Percentiles rank a stretch among this genome's conserved stretches.
Conservation (phyloP, 179 eudicot genomes). For the Drosera spatulata region DNA sequence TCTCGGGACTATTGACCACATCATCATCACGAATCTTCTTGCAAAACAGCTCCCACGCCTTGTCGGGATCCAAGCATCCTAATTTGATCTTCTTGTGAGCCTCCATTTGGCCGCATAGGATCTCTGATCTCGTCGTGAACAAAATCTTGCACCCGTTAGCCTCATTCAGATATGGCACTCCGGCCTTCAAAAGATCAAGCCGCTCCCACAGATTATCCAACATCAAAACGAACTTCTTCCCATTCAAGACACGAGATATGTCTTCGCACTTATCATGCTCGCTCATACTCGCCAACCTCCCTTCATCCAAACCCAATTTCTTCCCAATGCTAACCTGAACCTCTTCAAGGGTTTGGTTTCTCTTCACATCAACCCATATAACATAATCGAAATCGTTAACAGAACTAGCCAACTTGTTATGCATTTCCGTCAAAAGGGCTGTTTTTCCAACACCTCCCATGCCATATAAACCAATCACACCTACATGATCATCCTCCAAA, state of each 20-base stretch:
- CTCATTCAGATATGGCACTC: conserved; percentile 14
- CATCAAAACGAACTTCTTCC: conserved; percentile 18
- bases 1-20: conserved; percentile 10
- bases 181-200: conserved; percentile 12
- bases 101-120: conserved; percentile 19
- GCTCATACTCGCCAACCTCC: not conserved
- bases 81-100: conserved; percentile 18
- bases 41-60: conserved; percentile 13
- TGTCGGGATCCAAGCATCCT: conserved; percentile 9
- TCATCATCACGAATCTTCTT: conserved; percentile 12
- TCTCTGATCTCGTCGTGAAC: conserved; percentile 16
- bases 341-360: conserved; percentile 9
- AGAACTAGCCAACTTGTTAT: conserved; percentile 4
- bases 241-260: conserved; percentile 11
- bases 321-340: conserved; percentile 15
- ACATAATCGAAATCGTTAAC: conserved; percentile 16
- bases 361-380: conserved; percentile 17
- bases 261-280: not conserved
- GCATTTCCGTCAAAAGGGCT: conserved; percentile 15
- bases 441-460: conserved; percentile 30
- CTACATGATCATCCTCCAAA: conserved; percentile 11
- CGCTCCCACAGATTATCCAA: conserved; percentile 23
- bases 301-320: conserved; percentile 17
- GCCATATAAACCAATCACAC: conserved; percentile 20
- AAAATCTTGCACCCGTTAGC: conserved; percentile 14